These are phyloP conservation scores for Chionographis japonica DNA, from an alignment of 106 monocot genomes.

Conservation along the genomic window DNA sequence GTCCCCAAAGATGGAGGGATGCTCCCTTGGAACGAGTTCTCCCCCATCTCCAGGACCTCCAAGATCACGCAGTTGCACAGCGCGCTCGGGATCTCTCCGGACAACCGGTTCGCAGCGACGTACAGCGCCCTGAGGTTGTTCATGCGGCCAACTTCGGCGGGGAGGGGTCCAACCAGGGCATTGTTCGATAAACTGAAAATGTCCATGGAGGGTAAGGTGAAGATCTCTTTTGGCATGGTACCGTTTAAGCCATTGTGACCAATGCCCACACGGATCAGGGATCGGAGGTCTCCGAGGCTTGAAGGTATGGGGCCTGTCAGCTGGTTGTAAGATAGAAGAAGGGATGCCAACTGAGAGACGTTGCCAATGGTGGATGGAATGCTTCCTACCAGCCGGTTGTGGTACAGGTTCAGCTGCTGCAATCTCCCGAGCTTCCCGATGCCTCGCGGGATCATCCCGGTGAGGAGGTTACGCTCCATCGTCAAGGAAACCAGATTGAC, in stretches of 20 bases:
- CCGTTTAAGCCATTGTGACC: slow-evolving; percentile 5
- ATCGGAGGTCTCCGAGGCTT: not conserved
- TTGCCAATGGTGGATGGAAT: slow-evolving; percentile 20
- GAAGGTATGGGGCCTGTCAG: slow-evolving; percentile 3
- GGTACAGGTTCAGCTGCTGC: not conserved
- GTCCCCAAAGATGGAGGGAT: no score
- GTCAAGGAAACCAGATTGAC: not conserved
- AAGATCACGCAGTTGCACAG: not conserved
- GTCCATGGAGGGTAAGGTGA: slow-evolving; percentile 5
- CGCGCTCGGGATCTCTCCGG: slow-evolving; percentile 9
- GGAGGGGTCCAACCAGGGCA: not conserved
- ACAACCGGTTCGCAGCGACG: slow-evolving; percentile 1
- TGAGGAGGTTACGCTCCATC: no score
- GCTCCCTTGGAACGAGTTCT: no score
- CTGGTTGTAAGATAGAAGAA: not conserved
- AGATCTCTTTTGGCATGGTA: slow-evolving; percentile 7
- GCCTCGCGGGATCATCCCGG: not conserved
- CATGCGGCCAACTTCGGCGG: not conserved
- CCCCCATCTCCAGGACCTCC: no score
- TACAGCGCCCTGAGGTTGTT: not conserved
- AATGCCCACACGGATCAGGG: not conserved
- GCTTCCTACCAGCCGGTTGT: slow-evolving; percentile 1
- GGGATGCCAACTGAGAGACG: not conserved
- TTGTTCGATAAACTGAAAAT: not conserved
- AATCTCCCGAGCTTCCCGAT: slow-evolving; percentile 4